Base-by-base conservation (phyloP, 345 rosid genomes). In the Gynandropsis gynandra region DNA sequence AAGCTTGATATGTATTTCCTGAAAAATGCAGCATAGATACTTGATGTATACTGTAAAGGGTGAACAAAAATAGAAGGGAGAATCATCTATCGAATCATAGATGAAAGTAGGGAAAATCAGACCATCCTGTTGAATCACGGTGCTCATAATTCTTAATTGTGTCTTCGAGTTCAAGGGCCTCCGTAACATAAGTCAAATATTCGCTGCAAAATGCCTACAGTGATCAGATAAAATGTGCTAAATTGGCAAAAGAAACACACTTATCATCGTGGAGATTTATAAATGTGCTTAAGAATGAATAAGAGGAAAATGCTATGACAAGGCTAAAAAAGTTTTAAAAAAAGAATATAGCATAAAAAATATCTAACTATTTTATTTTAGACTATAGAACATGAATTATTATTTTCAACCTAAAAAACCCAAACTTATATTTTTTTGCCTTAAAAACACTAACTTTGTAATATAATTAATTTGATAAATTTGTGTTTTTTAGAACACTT, bases 1-100 rank as follows among this genome's bases (percentile, higher is more conserved):
- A 88, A 75, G 81, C 96, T 88, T 54, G 99, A 88, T 45, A 93
- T 58, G 59, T 79, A 93, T 79, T 71, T 83, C 97, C 99, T 93
- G 72, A 52, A 58, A 62, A 5, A 49, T 52, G 38, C 41, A 69
- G 54, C 29, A 50, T 21, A 27, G 40, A 49, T 16, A 33, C 48
- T 59, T 44, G 33, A 54, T 63, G 59, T 52, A 24, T 24, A 24
- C 29, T 24, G 5, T 24, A 24, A 29, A 48, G 21, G 41, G 20
- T 20, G 12, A 52, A 21, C 29, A 24, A 5, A 47, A 43, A 19
- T 16, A 44, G 39, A 58, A 54, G 40, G 60, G 55, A 41, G 36
- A 7, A 52, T 35, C 31, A 1, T 54, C 47, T 36, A 36, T 11
- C 36, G 41, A 15, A 34, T 36, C 46, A 54, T 18, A 49, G 52